These are phyloP conservation scores for Schoenoplectus tabernaemontani DNA, from an alignment of 202 grass and related monocot species.

Conservation along the genomic window DNA sequence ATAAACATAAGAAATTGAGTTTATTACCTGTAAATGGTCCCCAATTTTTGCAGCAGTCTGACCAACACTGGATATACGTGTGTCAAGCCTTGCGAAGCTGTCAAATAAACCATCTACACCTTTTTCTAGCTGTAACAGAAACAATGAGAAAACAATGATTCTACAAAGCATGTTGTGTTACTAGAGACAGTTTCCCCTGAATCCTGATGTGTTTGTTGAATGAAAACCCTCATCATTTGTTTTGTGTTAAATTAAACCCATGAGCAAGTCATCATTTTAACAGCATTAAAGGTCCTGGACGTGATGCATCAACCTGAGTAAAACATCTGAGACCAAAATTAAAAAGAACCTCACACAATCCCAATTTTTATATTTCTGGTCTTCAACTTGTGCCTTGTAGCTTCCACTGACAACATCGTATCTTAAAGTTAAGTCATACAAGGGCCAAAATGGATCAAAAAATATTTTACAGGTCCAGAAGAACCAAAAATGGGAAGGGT, in stretches of 20 bases:
- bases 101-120: conserved; percentile 96
- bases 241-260: background rate
- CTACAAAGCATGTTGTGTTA: too few relatives aligned
- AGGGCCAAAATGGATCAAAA: background rate
- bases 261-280: background rate
- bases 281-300: background rate
- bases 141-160: conserved; percentile 20
- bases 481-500: background rate
- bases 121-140: conserved; percentile 82
- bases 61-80: conserved; percentile 95
- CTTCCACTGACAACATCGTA: background rate
- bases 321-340: background rate
- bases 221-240: background rate
- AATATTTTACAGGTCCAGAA: background rate
- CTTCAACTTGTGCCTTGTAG: background rate
- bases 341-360: background rate
- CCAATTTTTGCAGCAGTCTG: conserved; percentile 99
- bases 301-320: background rate
- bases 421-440: background rate
- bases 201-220: background rate
- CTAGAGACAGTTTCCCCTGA: too few relatives aligned
- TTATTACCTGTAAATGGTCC: conserved; percentile 93
- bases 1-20: conserved; percentile 15
- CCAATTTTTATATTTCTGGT: background rate
- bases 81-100: conserved; percentile 93